Conservation (phyloP, 208 protist genomes). For the Leishmania lainsoni region DNA sequence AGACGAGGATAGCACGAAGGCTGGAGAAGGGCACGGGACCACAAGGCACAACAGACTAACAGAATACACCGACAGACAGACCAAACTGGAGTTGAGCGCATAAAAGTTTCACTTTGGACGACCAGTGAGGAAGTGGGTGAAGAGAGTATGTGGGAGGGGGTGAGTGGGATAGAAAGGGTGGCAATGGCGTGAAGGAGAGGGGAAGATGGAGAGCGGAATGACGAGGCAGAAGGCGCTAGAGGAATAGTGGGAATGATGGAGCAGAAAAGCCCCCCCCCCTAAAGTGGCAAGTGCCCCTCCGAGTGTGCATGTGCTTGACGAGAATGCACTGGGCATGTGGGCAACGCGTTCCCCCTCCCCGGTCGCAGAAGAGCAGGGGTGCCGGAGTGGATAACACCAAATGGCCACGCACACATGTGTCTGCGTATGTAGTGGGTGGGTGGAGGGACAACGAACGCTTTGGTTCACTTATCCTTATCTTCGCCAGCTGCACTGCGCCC, state of each 20-base stretch:
- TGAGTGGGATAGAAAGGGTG: background rate
- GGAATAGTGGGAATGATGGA: background rate
- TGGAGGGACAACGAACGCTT: background rate
- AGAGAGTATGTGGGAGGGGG: background rate
- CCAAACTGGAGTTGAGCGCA: no score
- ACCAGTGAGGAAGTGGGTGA: background rate
- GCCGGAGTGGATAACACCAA: background rate
- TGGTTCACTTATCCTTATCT: background rate
- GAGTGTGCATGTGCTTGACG: background rate
- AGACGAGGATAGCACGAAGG: no score
- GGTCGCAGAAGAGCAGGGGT: background rate
- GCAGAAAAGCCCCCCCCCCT: background rate
- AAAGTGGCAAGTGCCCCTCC: background rate
- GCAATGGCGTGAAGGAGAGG: background rate
- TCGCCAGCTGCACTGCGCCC: background rate
- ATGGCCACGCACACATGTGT: background rate
- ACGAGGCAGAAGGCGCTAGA: background rate
- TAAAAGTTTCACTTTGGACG: no score
- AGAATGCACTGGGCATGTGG: background rate
- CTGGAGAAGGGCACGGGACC: no score
- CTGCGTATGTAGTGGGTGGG: background rate
- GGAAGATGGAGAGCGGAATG: background rate
- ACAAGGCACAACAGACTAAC: no score
- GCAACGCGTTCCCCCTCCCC: background rate
- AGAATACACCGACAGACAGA: no score